Base-by-base conservation (phyloP, 2,329 filamentous ascomycete species). In the Bipolaris zeicola region DNA sequence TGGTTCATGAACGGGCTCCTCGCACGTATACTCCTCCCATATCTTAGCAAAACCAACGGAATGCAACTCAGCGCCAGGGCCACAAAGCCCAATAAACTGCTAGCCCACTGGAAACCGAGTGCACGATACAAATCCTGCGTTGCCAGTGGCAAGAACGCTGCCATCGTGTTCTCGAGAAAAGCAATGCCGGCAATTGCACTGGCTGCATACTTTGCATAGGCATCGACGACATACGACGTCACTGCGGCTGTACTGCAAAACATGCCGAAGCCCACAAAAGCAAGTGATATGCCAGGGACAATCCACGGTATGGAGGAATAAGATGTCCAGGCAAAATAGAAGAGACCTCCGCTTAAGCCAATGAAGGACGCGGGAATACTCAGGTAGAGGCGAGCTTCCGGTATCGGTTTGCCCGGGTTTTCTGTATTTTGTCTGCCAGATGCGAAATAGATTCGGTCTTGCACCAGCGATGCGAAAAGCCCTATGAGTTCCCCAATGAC, bases 291-390 rank as follows among this genome's bases (percentile, higher is more conserved):
- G 0, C 78, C 75, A 0, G 82, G 81, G 5, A 77, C 73, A 5
- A 81, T 78, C 82, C 82, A 84, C 0, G 73, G 79, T 0, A 82
- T 38, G 2, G 45, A 50, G 0, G 79, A 62, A 41, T 76, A 81
- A 1, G 76, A 74, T 1, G 80, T 80, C 82, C 81, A 84, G 0
- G 74, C 82, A 57, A 83, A 84, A 31, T 77, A 74, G 58, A 84
- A 82, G 70, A 83, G 76, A 13, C 82, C 82, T 1, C 77, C 81
- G 0, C 75, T 70, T 34, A 82, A 76, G 2, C 80, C 80, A 26
- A 82, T 28, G 42, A 83, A 79, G 2, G 78, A 78, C 1, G 70
- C 79, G 1, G 76, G 70, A 10, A 81, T 73, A 47, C 69, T 74
- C 39, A 80, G 66, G 58, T 81, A 81, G 0, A 82, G 70, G 10